Evolutionary conservation across 805 yeast species (phyloP).

Genomic region (Wickerhamiella galacta): DNA sequence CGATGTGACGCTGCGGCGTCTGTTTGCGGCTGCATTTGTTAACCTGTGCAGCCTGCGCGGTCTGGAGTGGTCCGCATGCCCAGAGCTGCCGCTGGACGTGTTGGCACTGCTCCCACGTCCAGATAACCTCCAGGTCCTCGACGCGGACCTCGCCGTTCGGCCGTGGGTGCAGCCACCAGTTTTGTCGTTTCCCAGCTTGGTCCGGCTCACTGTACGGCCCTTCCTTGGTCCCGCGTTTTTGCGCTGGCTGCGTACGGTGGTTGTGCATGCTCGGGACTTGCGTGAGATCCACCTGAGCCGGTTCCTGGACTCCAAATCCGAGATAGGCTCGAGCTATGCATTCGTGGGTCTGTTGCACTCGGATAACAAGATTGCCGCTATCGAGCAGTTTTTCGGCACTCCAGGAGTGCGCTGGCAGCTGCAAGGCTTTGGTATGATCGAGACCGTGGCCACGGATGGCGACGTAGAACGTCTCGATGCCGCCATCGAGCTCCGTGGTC

Average conservation of each 20-base stretch:
- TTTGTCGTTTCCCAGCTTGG: conserved; percentile 10
- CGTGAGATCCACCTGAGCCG: conserved; percentile 13
- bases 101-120: conserved; percentile 12
- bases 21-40: conserved; percentile 11
- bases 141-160: conserved; percentile 13
- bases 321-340: conserved; percentile 18
- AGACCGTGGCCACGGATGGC: conserved; percentile 3
- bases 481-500: conserved; percentile 7
- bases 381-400: conserved; percentile 5
- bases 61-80: conserved; percentile 22
- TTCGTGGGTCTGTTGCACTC: no score
- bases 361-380: conserved; percentile 7
- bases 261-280: conserved; percentile 7
- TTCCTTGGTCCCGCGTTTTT: conserved; percentile 12
- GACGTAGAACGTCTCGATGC: conserved; percentile 2
- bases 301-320: conserved; percentile 11
- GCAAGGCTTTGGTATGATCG: conserved; percentile 6
- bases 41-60: conserved; percentile 12
- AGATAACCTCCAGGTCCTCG: conserved; percentile 7
- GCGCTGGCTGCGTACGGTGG: conserved; percentile 10
- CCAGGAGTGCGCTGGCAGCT: conserved; percentile 5
- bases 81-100: conserved; percentile 18
- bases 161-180: conserved; percentile 9
- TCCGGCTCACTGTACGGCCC: conserved; percentile 15
- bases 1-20: conserved; percentile 14